A percentile compares a stretch with the other conserved stretches of the same genome.
Evolutionary conservation across 2,329 filamentous ascomycete species (phyloP).

Genomic region (Pseudogymnoascus sp.): DNA sequence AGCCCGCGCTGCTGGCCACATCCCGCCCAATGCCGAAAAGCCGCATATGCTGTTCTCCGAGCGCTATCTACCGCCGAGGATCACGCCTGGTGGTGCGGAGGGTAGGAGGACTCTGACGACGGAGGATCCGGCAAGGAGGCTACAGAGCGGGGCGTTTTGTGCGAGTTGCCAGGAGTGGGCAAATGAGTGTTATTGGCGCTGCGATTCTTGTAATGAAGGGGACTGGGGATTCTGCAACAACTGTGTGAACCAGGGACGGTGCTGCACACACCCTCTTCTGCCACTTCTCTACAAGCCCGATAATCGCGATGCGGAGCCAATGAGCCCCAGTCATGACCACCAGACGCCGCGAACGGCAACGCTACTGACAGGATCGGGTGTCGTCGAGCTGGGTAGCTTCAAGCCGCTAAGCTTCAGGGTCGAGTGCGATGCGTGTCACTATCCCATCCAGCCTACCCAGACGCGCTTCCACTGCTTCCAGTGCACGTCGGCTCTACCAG

Average conservation of each 20-base stretch:
- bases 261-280: conserved; percentile 73
- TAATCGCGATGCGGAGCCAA: conserved; percentile 26
- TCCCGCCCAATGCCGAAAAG: conserved; percentile 31
- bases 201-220: conserved; percentile 76
- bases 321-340: conserved; percentile 34
- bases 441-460: conserved; percentile 59
- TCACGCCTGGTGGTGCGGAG: conserved; percentile 42
- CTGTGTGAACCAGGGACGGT: conserved; percentile 74
- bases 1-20: conserved; percentile 28
- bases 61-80: conserved; percentile 45
- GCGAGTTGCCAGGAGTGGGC: conserved; percentile 63
- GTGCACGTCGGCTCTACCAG: conserved; percentile 49
- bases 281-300: conserved; percentile 57
- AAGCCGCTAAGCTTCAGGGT: conserved; percentile 63
- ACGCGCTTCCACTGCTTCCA: conserved; percentile 71
- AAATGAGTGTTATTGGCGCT: conserved; percentile 86
- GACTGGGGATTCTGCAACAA: conserved; percentile 91
- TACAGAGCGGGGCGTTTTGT: conserved; percentile 80
- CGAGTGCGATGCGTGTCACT: conserved; percentile 69
- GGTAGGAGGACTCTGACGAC: conserved; percentile 50
- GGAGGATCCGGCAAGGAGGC: conserved; percentile 56
- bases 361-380: conserved; percentile 39
- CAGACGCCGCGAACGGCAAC: conserved; percentile 39
- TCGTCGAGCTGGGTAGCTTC: conserved; percentile 42
- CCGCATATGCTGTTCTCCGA: conserved; percentile 51